Base-by-base conservation (phyloP, 2,329 filamentous ascomycete genomes). In the Fusarium sulawesiense region DNA sequence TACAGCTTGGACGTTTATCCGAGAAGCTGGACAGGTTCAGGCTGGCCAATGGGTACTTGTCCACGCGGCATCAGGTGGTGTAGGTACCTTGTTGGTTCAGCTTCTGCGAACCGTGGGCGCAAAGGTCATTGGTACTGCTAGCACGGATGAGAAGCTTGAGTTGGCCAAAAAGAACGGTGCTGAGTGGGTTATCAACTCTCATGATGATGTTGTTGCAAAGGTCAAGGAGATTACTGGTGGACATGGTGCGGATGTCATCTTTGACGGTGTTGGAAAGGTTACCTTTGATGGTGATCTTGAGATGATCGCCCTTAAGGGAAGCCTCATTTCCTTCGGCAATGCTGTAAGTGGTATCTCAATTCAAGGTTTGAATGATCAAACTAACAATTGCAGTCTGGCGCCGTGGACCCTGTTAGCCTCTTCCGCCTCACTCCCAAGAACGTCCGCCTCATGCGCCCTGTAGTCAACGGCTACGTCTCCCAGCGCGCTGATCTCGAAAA, bases 11-110 rank as follows among this genome's bases (percentile, higher is more conserved):
- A 92, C 93, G 0, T 85, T 97, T 30, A 88, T 93, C 63, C 88
- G 91, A 60, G 93, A 97, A 78, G 88, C 92, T 6, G 91, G 90
- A 13, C 88, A 92, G 63, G 92, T 95, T 9, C 84, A 93, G 77
- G 85, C 88, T 70, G 92, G 91, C 2, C 93, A 97, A 72, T 96
- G 92, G 89, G 86, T 93, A 1, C 87, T 97, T 4, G 89, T 97
- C 18, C 93, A 96, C 73, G 94, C 94, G 0, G 94, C 94, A 0
- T 93, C 93, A 0, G 94, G 94, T 18, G 94, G 94, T 18, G 92
- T 93, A 1, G 93, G 92, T 0, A 82, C 91, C 45, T 87, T 92
- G 80, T 85, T 97, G 29, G 89, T 89, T 41, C 93, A 97, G 84
- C 81, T 97, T 71, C 82, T 97, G 42, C 87, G 86, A 70, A 83